A percentile compares a stretch with the other conserved stretches of the same genome.
phyloP scores from a whole-genome alignment of 768 basidiomycete species.

The Crassisporium funariophilum region DNA sequence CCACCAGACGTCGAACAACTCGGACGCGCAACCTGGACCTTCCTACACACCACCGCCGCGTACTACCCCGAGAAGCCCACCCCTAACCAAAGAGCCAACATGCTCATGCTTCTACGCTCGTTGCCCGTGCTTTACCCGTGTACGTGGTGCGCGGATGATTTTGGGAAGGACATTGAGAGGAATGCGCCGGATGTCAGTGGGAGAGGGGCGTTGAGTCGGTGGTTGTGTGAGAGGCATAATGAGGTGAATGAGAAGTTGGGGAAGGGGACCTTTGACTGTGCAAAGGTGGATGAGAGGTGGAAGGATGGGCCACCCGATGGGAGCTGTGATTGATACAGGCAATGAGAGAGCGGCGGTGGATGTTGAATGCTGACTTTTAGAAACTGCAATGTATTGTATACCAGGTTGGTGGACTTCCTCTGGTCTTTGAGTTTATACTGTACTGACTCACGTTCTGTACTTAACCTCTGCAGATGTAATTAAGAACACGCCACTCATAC shows the following conservation, averaged over 20 bases:
- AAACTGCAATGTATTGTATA: background rate
- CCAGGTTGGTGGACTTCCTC: background rate
- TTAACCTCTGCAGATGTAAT: too few relatives aligned
- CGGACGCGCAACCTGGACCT: constrained; percentile 94
- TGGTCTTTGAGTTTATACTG: background rate
- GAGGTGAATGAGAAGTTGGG: constrained; percentile 87
- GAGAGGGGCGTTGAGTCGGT: constrained; percentile 66
- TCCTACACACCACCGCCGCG: constrained; percentile 93
- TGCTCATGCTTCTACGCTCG: constrained; percentile 78
- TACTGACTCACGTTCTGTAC: too few relatives aligned
- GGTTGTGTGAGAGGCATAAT: constrained; percentile 94
- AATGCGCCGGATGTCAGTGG: constrained; percentile 81
- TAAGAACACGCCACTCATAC: too few relatives aligned
- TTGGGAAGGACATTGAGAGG: constrained; percentile 66
- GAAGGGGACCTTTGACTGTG: constrained; percentile 82
- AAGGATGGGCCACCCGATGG: constrained; percentile 88
- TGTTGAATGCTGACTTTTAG: background rate
- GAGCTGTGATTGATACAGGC: constrained; percentile 79
- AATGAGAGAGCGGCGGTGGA: background rate
- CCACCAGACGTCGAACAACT: constrained; percentile 90
- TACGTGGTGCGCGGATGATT: constrained; percentile 79
- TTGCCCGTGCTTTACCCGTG: constrained; percentile 90
- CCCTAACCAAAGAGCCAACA: constrained; percentile 74
- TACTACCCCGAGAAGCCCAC: constrained; percentile 90
- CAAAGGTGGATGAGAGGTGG: constrained; percentile 86